These are phyloP conservation scores for Coprinopsis strossmayeri DNA, from an alignment of 768 basidiomycete genomes.

Conservation along the genomic window DNA sequence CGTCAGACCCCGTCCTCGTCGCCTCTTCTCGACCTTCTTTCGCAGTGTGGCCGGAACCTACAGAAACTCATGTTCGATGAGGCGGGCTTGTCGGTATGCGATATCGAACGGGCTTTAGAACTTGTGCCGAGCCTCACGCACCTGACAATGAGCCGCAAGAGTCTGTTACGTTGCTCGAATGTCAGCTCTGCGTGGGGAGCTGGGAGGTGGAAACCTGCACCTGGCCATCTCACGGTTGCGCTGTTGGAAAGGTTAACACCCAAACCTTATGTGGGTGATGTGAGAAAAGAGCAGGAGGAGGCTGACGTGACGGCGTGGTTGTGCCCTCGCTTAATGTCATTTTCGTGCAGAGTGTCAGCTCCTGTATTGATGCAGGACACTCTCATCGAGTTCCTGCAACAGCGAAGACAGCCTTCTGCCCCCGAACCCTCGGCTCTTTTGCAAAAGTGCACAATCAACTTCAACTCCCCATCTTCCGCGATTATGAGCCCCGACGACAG, in stretches of 20 bases:
- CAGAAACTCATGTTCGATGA: conserved; percentile 4
- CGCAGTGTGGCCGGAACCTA: background rate
- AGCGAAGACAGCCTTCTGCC: background rate
- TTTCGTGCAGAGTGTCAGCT: background rate
- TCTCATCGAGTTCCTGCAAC: conserved; percentile 1
- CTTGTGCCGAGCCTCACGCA: conserved; percentile 1
- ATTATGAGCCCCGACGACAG: background rate
- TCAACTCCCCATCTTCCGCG: background rate
- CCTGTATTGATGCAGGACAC: background rate
- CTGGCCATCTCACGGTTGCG: background rate
- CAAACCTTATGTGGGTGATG: background rate
- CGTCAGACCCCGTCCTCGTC: background rate
- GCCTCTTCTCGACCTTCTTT: conserved; percentile 2
- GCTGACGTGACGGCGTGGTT: background rate
- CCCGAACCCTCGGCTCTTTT: background rate
- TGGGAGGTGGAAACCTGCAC: background rate
- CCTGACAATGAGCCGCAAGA: background rate
- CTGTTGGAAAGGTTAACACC: background rate
- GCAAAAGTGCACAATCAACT: conserved; percentile 1
- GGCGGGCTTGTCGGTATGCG: background rate
- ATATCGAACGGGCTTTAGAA: conserved; percentile 2
- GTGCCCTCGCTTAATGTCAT: background rate
- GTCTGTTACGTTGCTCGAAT: background rate
- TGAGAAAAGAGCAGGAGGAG: background rate
- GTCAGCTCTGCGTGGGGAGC: background rate